Evolutionary conservation across 495 filamentous ascomycete genomes (phyloP).

Genomic region (Durotheca rogersii): DNA sequence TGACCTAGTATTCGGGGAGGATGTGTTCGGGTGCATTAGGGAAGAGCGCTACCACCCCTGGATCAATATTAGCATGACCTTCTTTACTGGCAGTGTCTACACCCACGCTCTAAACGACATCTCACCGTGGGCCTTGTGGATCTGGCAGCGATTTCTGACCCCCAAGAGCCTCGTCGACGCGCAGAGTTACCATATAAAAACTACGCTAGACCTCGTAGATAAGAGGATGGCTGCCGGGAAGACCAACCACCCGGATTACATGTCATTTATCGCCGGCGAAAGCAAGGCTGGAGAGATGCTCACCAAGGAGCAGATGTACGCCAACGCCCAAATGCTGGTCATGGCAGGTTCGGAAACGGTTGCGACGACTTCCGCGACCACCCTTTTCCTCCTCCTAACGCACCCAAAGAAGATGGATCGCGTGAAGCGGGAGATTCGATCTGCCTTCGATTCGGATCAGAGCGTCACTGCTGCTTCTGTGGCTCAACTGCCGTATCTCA

Average conservation of each 20-base stretch:
- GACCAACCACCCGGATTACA: slow-evolving; percentile 36
- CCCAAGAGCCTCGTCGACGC: slow-evolving; percentile 13
- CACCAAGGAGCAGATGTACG: slow-evolving; percentile 37
- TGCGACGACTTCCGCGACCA: slow-evolving; percentile 51
- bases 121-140: slow-evolving; percentile 22
- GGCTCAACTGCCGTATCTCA: slow-evolving; percentile 50
- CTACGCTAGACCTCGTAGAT: slow-evolving; percentile 24
- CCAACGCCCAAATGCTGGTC: slow-evolving; percentile 31
- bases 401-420: slow-evolving; percentile 42
- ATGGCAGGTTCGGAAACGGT: slow-evolving; percentile 55
- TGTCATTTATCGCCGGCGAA: slow-evolving; percentile 39
- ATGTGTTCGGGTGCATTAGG: slow-evolving; percentile 54
- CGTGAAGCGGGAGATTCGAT: slow-evolving; percentile 52
- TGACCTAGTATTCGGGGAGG: slow-evolving; percentile 56
- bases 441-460: slow-evolving; percentile 41
- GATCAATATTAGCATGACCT: slow-evolving; percentile 33
- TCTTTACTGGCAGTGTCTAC: slow-evolving; percentile 13
- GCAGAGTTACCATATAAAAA: slow-evolving; percentile 6
- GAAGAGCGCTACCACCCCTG: slow-evolving; percentile 37
- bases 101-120: slow-evolving; percentile 29
- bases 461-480: slow-evolving; percentile 53
- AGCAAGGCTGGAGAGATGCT: slow-evolving; percentile 18
- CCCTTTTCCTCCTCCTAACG: slow-evolving; percentile 39
- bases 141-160: slow-evolving; percentile 16
- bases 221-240: slow-evolving; percentile 24